phyloP scores from a whole-genome alignment of 2,329 filamentous ascomycete genomes.

The Fusarium sp. region DNA sequence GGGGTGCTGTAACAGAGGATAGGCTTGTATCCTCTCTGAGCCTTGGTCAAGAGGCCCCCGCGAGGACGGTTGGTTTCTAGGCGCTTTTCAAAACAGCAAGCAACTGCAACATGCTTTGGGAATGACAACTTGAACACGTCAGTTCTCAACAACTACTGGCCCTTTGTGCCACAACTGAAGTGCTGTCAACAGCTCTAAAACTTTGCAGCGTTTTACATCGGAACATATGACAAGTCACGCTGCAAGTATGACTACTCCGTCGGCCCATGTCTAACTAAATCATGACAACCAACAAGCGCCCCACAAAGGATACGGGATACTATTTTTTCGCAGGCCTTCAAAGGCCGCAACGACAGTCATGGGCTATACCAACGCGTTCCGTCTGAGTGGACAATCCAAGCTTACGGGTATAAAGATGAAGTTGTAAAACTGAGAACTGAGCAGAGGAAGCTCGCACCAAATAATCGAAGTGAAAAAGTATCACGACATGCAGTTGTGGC shows the following conservation, averaged over 20 bases:
- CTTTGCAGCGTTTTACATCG: background rate
- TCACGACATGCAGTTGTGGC: background rate
- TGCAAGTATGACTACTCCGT: slow-evolving; percentile 25
- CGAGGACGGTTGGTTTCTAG: slow-evolving; percentile 14
- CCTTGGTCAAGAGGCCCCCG: slow-evolving; percentile 26
- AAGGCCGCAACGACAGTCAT: slow-evolving; percentile 1
- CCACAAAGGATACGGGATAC: slow-evolving; percentile 23
- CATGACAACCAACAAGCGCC: slow-evolving; percentile 31
- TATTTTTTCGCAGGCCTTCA: slow-evolving; percentile 1
- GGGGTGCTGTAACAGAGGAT: slow-evolving; percentile 19
- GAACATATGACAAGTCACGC: slow-evolving; percentile 36
- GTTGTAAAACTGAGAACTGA: background rate
- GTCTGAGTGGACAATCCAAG: background rate
- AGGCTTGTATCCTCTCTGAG: slow-evolving; percentile 14
- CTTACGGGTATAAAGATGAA: background rate
- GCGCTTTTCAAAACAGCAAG: slow-evolving; percentile 21
- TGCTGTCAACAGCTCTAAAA: background rate
- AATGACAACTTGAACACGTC: background rate
- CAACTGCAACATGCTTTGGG: background rate
- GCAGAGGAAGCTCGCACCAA: background rate
- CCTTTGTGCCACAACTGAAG: background rate
- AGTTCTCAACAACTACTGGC: background rate
- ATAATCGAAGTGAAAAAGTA: background rate
- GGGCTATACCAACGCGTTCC: background rate
- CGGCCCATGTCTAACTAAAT: slow-evolving; percentile 21